Conservation (phyloP, 108 stramenopile genomes). For the Chaetoceros tenuissimus region DNA sequence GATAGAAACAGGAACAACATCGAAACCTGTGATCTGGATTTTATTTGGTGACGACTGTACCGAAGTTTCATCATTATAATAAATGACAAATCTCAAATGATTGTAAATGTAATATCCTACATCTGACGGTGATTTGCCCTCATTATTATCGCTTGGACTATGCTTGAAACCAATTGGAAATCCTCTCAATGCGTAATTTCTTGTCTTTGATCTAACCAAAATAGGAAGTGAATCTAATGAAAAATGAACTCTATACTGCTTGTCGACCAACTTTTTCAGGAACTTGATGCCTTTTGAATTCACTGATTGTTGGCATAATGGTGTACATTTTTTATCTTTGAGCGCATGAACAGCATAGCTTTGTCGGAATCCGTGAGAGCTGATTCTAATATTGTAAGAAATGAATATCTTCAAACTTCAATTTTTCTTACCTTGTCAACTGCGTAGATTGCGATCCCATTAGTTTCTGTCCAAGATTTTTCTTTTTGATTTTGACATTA, state of each 20-base stretch:
- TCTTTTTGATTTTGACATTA: constrained; percentile 10
- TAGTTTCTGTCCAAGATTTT: constrained; percentile 28
- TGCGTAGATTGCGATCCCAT: constrained; percentile 24
- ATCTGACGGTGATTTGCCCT: constrained; percentile 7
- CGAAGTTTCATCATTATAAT: constrained; percentile 32
- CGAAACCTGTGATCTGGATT: constrained; percentile 91
- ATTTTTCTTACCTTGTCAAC: too few relatives aligned
- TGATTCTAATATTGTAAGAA: too few relatives aligned
- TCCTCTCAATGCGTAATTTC: constrained; percentile 65
- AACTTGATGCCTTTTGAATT: constrained; percentile 44
- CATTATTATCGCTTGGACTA: constrained; percentile 17
- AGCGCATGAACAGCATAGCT: constrained; percentile 36
- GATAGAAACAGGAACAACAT: constrained; percentile 86
- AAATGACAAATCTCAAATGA: constrained; percentile 73
- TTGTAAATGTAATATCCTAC: constrained; percentile 73
- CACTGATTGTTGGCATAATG: constrained; percentile 44
- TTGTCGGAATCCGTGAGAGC: too few relatives aligned
- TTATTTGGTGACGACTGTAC: constrained; percentile 19
- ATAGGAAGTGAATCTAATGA: constrained; percentile 80
- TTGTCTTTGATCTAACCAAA: constrained; percentile 47
- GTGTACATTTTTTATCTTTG: constrained; percentile 34
- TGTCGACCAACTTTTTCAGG: constrained; percentile 77
- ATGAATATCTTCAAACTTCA: too few relatives aligned
- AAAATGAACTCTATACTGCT: constrained; percentile 90
- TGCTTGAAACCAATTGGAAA: constrained; percentile 75